A percentile compares a stretch with the other conserved stretches of the same genome.
Conservation (phyloP, 345 rosid species). For the Melaleuca alternifolia region DNA sequence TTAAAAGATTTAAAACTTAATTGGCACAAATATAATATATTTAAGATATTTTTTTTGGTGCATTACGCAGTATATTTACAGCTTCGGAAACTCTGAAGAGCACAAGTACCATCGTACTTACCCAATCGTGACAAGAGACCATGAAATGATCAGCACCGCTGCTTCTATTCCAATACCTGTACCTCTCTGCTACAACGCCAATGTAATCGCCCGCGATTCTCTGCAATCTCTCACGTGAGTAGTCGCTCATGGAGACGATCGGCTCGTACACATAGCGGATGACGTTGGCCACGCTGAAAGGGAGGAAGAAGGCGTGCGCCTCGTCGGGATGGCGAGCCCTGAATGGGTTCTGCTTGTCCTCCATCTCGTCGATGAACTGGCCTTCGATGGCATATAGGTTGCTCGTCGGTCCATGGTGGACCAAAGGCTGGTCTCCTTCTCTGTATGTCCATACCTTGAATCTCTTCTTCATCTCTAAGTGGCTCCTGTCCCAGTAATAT, state of each 20-base stretch:
- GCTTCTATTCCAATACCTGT: constrained; percentile 55
- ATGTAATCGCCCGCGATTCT: background rate
- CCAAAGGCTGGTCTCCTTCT: constrained; percentile 47
- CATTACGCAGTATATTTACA: background rate
- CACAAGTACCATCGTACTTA: background rate
- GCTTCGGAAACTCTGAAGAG: background rate
- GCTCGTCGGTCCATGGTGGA: constrained; percentile 37
- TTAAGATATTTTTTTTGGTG: too few relatives aligned
- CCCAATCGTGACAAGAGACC: constrained; percentile 13
- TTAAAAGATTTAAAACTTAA: too few relatives aligned
- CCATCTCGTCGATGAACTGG: constrained; percentile 27
- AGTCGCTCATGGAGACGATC: constrained; percentile 11
- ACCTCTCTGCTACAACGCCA: constrained; percentile 1
- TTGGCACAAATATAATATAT: too few relatives aligned
- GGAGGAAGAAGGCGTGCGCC: constrained; percentile 44
- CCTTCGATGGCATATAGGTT: constrained; percentile 31
- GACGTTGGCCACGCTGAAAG: constrained; percentile 32
- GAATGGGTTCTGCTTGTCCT: constrained; percentile 14
- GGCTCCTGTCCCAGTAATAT: constrained; percentile 25
- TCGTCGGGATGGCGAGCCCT: constrained; percentile 37
- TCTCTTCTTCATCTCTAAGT: constrained; percentile 31
- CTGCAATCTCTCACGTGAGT: constrained; percentile 8
- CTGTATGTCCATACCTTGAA: constrained; percentile 25
- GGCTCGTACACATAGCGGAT: constrained; percentile 32
- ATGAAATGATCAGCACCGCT: constrained; percentile 53